Evolutionary conservation across 2,329 filamentous ascomycete species (phyloP), one percentile per base, ranked within the genome.

Genomic region (Cladosporium sp.): DNA sequence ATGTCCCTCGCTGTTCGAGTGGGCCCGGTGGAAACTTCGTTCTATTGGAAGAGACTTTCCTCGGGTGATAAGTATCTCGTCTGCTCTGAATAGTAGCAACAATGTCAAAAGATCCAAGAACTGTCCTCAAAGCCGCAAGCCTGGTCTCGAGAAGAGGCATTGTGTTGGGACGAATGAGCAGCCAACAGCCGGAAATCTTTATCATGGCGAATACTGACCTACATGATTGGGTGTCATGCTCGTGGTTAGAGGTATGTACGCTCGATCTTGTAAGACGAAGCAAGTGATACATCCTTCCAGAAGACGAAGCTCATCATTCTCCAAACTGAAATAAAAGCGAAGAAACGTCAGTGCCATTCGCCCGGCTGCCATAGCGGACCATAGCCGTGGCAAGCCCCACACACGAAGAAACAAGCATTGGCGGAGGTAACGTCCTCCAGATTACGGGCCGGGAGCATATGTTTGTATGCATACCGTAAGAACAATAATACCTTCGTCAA

Each of bases 341-440:
- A n/a, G 36, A 43, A 43, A 43, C n/a, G 39, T 46, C 49, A 54
- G 18, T 32, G 26, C 51, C 51, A 30, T 54, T 54, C 18, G 51
- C 25, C 51, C 51, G 51, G 51, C 16, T 32, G 14, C 25, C 21
- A 10, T 54, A 54, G 26, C 51, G 51, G 25, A 54, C 51, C 51
- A 54, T 54, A 54, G 11, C 51, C 51, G 51, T 54, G 51, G 51
- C 21, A 30, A 28, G 51, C 51, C 28, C 49, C 49, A 53, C 49
- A 49, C 30, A 18, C 28, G 11, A 28, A 30, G 28, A 28, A 30
- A 32, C 16, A 54, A 54, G 51, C 21, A 28, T 53, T 18, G 23
- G 34, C 18, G 16, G n/a, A n/a, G n/a, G 5, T 7, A 43, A 43
- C 36, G 36, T 18, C 5, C 36, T 43, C 36, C 16, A 26, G 26